These are phyloP conservation scores for Fusarium camptoceras DNA, from an alignment of 2,329 filamentous ascomycete species.

Conservation along the genomic window DNA sequence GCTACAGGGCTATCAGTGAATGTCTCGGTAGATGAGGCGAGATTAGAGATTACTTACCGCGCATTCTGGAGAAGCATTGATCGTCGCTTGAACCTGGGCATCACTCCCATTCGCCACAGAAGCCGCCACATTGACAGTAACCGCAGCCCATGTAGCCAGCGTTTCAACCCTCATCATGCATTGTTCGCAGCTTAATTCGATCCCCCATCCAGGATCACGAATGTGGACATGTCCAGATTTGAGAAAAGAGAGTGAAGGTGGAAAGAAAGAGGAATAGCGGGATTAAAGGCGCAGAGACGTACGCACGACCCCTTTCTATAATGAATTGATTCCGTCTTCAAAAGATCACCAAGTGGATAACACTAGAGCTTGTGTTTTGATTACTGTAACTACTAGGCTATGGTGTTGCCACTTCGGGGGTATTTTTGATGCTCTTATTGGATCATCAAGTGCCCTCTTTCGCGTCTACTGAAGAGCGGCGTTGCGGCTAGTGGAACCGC, in stretches of 20 bases:
- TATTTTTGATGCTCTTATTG: neutral
- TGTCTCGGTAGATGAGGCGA: neutral
- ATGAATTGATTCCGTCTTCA: neutral
- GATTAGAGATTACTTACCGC: neutral
- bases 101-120: neutral
- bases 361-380: neutral
- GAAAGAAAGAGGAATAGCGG: neutral
- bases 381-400: neutral
- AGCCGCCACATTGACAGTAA: neutral
- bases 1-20: neutral
- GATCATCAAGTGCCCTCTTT: neutral
- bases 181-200: neutral
- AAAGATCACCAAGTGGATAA: neutral
- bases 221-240: neutral
- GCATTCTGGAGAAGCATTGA: neutral
- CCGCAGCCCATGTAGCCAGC: neutral
- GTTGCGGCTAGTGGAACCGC: neutral
- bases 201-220: neutral
- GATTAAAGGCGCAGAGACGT: neutral
- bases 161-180: neutral
- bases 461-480: neutral
- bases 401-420: neutral
- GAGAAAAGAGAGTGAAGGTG: neutral
- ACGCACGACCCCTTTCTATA: constrained; percentile 7
- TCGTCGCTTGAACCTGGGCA: neutral